Base-by-base conservation (phyloP, 805 yeast species). In the Clavispora carvajalis region DNA sequence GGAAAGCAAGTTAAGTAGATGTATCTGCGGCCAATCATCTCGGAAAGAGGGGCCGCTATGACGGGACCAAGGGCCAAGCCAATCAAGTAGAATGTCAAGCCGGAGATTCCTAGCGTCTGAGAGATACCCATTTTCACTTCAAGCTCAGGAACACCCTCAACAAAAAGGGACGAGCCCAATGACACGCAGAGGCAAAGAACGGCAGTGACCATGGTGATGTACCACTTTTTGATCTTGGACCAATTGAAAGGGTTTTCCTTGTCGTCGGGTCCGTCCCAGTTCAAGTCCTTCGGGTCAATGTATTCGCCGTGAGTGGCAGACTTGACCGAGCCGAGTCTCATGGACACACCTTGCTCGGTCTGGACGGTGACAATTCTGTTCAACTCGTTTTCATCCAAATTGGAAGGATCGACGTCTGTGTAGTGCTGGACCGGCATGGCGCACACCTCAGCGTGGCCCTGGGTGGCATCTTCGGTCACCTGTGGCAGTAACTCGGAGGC, bases 51-150 rank as follows among this genome's bases (percentile, higher is more conserved):
- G 5, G 89, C 88, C 10, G 84, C 80, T 37, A 83, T 48, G 7
- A 80, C 77, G 1, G 89, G 88, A 10, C 86, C 86, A 45, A 74
- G 64, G 0, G 88, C 82, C 37, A 84, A 67, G n/a, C 91, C 91
- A 21, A 84, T 42, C 40, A 83, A 57, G 54, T 83, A 84, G 46
- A 84, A 75, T 0, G 89, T 78, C 48, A 84, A 69, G 9, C 93
- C 93, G 1, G 85, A 62, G 23, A 85, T 54, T 10, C 77, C 81
- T 43, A 84, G 66, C 30, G 80, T 80, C 57, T 79, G 74, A 9
- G 80, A 76, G 10, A 74, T 70, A n/a, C 68, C 65, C 57, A 82
- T 74, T 43, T 65, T 56, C 1, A 40, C 42, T 52, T 63, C 59
- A 53, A 84, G 58, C 45, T 77, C 80, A 2, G 77, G 74, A 2